Conservation (phyloP, 2,329 filamentous ascomycete species). For the Bipolaris cookei region DNA sequence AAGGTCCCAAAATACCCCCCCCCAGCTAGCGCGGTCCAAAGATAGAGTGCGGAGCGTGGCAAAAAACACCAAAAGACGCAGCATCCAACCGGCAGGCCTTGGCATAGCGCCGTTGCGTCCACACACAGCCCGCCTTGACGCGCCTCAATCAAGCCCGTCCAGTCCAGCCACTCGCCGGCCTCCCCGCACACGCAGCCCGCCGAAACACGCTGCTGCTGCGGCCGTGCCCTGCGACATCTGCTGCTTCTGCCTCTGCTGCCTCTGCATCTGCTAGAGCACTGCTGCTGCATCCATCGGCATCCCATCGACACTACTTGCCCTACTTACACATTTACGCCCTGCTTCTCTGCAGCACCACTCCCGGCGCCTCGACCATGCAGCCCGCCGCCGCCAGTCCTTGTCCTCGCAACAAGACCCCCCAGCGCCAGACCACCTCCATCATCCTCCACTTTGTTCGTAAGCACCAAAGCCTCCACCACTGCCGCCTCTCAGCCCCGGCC, state of each 20-base stretch:
- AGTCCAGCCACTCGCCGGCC: neutral
- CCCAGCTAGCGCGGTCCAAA: constrained; percentile 9
- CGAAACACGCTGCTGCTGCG: constrained; percentile 8
- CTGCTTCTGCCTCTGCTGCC: neutral
- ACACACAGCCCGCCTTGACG: constrained; percentile 10
- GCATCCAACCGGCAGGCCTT: neutral
- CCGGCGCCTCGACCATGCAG: constrained; percentile 4
- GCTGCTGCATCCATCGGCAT: neutral
- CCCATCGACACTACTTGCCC: no score
- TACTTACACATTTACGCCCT: neutral
- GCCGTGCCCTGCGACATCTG: neutral
- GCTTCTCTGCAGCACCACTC: neutral
- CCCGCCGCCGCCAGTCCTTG: no score
- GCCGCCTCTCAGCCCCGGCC: neutral
- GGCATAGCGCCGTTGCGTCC: neutral
- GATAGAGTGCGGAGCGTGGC: constrained; percentile 16
- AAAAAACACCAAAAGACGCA: neutral
- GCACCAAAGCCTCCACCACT: constrained; percentile 11
- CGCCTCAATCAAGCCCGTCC: constrained; percentile 3
- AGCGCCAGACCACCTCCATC: constrained; percentile 57
- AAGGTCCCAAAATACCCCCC: constrained; percentile 16
- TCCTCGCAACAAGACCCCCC: no score
- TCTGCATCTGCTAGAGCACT: neutral
- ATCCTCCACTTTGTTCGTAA: constrained; percentile 78
- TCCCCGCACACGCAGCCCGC: constrained; percentile 5